Evolutionary conservation across 352 stramenopile genomes (phyloP).

Genomic region (Phytophthora brassicae): DNA sequence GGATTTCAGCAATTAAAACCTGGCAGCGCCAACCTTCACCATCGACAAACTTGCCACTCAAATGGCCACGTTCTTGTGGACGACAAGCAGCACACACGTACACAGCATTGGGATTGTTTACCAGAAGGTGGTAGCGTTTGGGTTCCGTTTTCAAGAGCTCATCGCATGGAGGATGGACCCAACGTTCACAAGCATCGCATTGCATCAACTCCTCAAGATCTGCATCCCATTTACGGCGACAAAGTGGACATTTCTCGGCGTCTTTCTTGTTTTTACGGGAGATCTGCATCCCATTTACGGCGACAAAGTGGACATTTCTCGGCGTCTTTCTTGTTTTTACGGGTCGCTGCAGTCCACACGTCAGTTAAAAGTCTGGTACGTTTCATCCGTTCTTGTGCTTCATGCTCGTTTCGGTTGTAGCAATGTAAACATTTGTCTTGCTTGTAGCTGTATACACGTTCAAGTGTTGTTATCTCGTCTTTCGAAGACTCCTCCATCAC

Average conservation of each 20-base stretch:
- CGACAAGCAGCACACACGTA: slow-evolving; percentile 80
- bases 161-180: slow-evolving; percentile 84
- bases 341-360: slow-evolving; percentile 59
- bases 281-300: slow-evolving; percentile 61
- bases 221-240: slow-evolving; percentile 60
- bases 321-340: slow-evolving; percentile 55
- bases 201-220: slow-evolving; percentile 86
- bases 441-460: slow-evolving; percentile 70
- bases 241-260: slow-evolving; percentile 80
- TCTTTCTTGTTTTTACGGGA: slow-evolving; percentile 56
- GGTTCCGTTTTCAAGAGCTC: slow-evolving; percentile 56
- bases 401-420: slow-evolving; percentile 49
- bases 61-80: slow-evolving; percentile 53
- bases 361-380: slow-evolving; percentile 59
- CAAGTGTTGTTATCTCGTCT: slow-evolving; percentile 24
- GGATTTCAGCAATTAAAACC: slow-evolving; percentile 70
- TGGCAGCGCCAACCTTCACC: slow-evolving; percentile 67
- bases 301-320: slow-evolving; percentile 82
- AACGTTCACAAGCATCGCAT: slow-evolving; percentile 85
- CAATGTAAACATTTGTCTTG: slow-evolving; percentile 61
- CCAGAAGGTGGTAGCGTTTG: slow-evolving; percentile 61
- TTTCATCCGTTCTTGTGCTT: slow-evolving; percentile 46
- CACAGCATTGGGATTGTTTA: slow-evolving; percentile 60
- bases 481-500: slow-evolving; percentile 23
- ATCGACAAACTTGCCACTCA: slow-evolving; percentile 28